Evolutionary conservation across 352 stramenopile species (phyloP).

Genomic region (Hyphochytrium catenoides): DNA sequence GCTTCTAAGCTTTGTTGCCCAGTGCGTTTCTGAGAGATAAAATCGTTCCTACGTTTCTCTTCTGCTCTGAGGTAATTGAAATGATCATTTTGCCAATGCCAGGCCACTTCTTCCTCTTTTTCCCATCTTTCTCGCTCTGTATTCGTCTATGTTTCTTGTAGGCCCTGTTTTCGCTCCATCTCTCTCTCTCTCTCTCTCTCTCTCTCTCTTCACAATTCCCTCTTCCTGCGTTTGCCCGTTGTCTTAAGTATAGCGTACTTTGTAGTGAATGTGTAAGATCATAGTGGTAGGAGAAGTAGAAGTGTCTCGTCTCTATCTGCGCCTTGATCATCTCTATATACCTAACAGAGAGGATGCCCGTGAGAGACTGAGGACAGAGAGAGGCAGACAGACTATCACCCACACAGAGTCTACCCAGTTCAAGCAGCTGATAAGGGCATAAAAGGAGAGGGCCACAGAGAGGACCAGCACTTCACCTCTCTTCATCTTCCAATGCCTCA

Average conservation of each 20-base stretch:
- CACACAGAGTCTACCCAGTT: no score
- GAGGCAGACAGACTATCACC: no score
- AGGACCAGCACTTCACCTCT: no score
- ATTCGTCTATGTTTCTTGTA: slow-evolving; percentile 8
- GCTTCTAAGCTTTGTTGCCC: no score
- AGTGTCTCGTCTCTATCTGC: slow-evolving; percentile 22
- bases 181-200: background rate
- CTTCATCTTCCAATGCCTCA: slow-evolving; percentile 28
- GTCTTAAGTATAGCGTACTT: slow-evolving; percentile 15
- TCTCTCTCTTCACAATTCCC: background rate
- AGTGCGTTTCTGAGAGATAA: no score
- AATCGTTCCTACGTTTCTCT: no score
- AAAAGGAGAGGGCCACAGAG: no score
- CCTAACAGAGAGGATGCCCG: slow-evolving; percentile 1
- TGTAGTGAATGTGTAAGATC: slow-evolving; percentile 51
- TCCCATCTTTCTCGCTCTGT: background rate
- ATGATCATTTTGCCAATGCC: no score
- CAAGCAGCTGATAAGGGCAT: no score
- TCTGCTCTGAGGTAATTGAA: no score
- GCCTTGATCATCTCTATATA: slow-evolving; percentile 32
- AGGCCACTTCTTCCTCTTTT: no score
- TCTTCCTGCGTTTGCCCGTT: background rate
- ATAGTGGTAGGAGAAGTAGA: slow-evolving; percentile 44
- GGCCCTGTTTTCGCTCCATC: slow-evolving; percentile 8
- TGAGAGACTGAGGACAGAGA: slow-evolving; percentile 1